Conservation (phyloP, 2,329 filamentous ascomycete genomes). For the Pestalotiopsis fici region DNA sequence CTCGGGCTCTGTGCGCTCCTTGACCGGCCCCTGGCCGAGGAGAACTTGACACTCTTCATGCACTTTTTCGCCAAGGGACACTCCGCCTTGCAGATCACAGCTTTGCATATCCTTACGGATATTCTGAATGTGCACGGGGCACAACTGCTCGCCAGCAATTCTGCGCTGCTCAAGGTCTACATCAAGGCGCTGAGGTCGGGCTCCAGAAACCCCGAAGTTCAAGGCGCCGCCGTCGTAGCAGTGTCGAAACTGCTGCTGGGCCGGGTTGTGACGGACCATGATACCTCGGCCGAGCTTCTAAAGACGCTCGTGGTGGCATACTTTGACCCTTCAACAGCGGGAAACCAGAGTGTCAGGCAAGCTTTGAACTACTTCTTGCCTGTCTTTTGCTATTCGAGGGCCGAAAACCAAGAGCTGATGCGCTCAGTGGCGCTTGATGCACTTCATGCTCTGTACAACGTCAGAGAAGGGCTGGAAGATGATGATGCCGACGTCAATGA, state of each 20-base stretch:
- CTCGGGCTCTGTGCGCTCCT: constrained; percentile 89
- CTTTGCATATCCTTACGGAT: constrained; percentile 89
- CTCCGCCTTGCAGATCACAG: constrained; percentile 83
- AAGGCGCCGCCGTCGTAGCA: constrained; percentile 78
- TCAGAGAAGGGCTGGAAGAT: constrained; percentile 71
- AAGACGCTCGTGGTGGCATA: constrained; percentile 83
- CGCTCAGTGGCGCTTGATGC: constrained; percentile 71
- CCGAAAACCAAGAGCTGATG: constrained; percentile 84
- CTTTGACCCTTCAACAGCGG: constrained; percentile 81
- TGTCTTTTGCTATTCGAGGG: constrained; percentile 85
- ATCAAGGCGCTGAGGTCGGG: constrained; percentile 77
- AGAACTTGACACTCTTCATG: constrained; percentile 90
- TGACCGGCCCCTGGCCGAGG: constrained; percentile 86
- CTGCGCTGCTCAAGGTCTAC: constrained; percentile 81
- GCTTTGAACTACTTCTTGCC: constrained; percentile 91
- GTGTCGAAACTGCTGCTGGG: constrained; percentile 86
- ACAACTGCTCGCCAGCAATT: constrained; percentile 68
- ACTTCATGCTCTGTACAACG: constrained; percentile 72
- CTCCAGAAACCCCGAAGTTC: constrained; percentile 70
- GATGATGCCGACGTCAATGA: constrained; percentile 75
- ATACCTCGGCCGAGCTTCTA: constrained; percentile 72
- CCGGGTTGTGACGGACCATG: constrained; percentile 70
- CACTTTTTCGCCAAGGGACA: constrained; percentile 96
- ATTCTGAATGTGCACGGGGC: constrained; percentile 88
- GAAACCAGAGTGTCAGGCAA: constrained; percentile 82